These are phyloP conservation scores for Jamesozyma gamospora DNA, from an alignment of 805 yeast genomes.

Conservation along the genomic window DNA sequence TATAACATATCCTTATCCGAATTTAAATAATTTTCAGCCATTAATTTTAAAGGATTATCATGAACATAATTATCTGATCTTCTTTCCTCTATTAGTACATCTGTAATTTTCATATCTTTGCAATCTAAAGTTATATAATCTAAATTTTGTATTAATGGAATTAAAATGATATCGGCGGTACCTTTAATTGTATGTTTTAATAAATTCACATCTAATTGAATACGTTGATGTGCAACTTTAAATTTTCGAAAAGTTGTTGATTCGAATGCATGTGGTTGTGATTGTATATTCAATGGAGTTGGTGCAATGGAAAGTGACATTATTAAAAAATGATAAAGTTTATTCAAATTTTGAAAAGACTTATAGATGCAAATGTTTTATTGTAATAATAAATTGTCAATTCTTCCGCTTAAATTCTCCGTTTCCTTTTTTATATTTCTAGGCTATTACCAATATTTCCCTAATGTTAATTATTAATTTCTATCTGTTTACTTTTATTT, in stretches of 20 bases:
- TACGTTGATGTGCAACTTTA: constrained; percentile 76
- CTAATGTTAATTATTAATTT: too few relatives aligned
- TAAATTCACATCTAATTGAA: constrained; percentile 70
- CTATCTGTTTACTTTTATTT: too few relatives aligned
- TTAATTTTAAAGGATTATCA: constrained; percentile 20
- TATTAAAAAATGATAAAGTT: too few relatives aligned
- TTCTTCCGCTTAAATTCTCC: too few relatives aligned
- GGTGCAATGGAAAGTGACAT: constrained; percentile 24
- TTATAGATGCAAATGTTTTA: too few relatives aligned
- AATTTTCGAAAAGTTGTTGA: constrained; percentile 28
- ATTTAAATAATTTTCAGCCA: constrained; percentile 11
- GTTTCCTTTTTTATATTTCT: too few relatives aligned
- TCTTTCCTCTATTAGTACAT: constrained; percentile 55
- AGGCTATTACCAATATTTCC: too few relatives aligned
- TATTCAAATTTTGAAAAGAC: too few relatives aligned
- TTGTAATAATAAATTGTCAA: too few relatives aligned
- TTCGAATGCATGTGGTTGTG: constrained; percentile 10
- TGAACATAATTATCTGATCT: constrained; percentile 30
- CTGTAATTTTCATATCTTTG: constrained; percentile 56
- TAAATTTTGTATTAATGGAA: constrained; percentile 55
- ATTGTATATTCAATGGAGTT: constrained; percentile 16
- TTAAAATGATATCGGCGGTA: constrained; percentile 69
- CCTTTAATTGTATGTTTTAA: constrained; percentile 53
- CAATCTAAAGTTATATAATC: constrained; percentile 65
- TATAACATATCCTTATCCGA: constrained; percentile 11